Evolutionary conservation across 2,329 filamentous ascomycete species (phyloP), one percentile per base, ranked within the genome.

Genomic region (Exserohilum turcica): DNA sequence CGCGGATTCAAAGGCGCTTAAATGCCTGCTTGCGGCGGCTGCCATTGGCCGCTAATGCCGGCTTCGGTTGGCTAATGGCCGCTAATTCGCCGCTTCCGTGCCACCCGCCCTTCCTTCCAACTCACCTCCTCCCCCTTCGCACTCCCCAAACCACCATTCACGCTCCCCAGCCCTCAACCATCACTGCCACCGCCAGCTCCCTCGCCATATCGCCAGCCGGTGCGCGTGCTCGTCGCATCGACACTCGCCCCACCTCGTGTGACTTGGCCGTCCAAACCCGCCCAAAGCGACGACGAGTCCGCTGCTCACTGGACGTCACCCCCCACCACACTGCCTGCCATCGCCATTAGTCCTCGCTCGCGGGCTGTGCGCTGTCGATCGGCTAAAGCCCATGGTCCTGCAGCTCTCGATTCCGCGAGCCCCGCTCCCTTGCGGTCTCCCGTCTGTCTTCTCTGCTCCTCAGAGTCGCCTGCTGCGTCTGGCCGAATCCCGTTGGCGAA

Each of bases 1-100:
- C 28, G 43, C 52, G 56, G 55, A 48, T 52, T 42, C 52, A 57
- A 57, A 56, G 60, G 67, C 68, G 68, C 67, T 61, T 70, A 71
- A 71, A 64, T 66, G 61, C 57, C 56, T 61, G 28, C 46, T 55
- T 50, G 48, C 32, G 57, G 57, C 31, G 57, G 38, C 39, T 38
- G n/a, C 19, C 13, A 60, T 57, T 61, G 61, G 61, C 43, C 54
- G 50, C 58, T 61, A 66, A 61, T 58, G 27, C 37, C 33, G 33
- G 19, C 42, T 47, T 54, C 32, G 44, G 46, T n/a, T 54, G 55
- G 43, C 28, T n/a, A 63, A 65, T 50, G 57, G 10, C 54, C 29
- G 56, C 62, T 60, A 67, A 67, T 66, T 62, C 32, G 49, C 61
- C 54, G 18, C 47, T 56, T 62, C 13, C 35, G 49, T 40, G 42